Conservation (phyloP, 768 basidiomycete genomes). For the Mycena albidolilacea region DNA sequence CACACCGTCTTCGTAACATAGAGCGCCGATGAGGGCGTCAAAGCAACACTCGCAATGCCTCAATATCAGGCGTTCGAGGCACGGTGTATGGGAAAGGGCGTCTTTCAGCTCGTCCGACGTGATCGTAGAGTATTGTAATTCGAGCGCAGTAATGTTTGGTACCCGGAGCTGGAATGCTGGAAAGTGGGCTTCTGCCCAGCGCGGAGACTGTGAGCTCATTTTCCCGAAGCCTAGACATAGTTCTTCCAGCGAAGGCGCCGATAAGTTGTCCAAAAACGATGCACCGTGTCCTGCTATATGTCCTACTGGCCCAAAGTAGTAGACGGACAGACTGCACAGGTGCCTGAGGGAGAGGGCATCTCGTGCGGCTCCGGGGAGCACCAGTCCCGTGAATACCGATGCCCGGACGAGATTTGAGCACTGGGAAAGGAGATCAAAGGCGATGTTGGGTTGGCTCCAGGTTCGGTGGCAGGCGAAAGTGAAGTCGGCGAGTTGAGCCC, state of each 20-base stretch:
- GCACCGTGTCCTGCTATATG: too few relatives aligned
- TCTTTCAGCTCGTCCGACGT: neutral
- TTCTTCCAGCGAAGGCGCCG: neutral
- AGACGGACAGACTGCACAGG: neutral
- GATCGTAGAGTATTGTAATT: neutral
- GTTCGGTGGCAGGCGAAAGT: too few relatives aligned
- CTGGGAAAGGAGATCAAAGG: too few relatives aligned
- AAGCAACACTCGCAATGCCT: neutral
- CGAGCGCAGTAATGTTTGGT: neutral
- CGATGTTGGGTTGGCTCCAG: neutral
- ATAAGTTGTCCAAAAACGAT: neutral
- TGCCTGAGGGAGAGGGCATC: neutral
- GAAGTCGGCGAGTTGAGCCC: too few relatives aligned
- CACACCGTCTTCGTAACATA: neutral
- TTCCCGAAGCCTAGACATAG: neutral
- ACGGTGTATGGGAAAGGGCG: constrained; percentile 1
- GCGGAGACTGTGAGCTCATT: too few relatives aligned
- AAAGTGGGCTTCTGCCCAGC: neutral
- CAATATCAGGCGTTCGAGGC: neutral
- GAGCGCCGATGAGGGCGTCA: neutral
- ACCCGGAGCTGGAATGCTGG: constrained; percentile 4
- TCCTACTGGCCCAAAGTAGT: too few relatives aligned
- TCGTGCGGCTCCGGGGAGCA: neutral
- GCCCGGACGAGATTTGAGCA: neutral
- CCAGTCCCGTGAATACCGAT: neutral